Evolutionary conservation across 1,139 yeast genomes (phyloP).

Genomic region (Candida pseudoviswanathii): DNA sequence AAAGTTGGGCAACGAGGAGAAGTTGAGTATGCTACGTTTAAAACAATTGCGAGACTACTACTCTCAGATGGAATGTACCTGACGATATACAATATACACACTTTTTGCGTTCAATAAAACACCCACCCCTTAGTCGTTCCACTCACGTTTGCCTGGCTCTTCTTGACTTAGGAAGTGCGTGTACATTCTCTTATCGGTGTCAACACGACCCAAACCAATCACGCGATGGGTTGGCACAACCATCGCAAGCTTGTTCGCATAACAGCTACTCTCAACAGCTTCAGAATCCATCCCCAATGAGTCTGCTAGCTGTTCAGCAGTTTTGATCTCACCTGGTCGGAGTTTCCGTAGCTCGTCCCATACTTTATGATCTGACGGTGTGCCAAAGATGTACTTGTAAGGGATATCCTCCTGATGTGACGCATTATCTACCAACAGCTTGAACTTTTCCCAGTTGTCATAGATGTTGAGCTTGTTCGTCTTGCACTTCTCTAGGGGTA

Average conservation of each 20-base stretch:
- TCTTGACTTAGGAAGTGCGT: conserved; percentile 13
- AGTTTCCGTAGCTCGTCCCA: conserved; percentile 23
- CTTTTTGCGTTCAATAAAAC: not conserved
- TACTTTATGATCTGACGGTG: conserved; percentile 24
- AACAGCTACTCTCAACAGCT: conserved; percentile 27
- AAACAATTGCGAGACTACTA: conserved; percentile 24
- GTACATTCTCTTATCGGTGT: too few species aligned
- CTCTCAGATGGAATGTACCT: conserved; percentile 4
- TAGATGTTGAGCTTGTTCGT: conserved; percentile 11
- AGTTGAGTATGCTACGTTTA: conserved; percentile 18
- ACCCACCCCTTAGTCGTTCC: not conserved
- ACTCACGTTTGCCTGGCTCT: not conserved
- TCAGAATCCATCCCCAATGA: conserved; percentile 21
- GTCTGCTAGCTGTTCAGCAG: conserved; percentile 21
- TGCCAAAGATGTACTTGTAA: conserved; percentile 24
- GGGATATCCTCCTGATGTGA: conserved; percentile 10
- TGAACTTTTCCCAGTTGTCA: conserved; percentile 17
- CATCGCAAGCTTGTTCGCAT: conserved; percentile 26
- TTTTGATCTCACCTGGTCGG: conserved; percentile 18
- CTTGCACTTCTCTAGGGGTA: conserved; percentile 13
- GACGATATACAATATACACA: not conserved
- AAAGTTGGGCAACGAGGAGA: conserved; percentile 20
- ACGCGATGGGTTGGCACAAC: conserved; percentile 31
- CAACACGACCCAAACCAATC: conserved; percentile 9
- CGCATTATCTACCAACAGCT: conserved; percentile 18